A percentile compares a stretch with the other conserved stretches of the same genome.
Conservation (phyloP, 345 rosid genomes). For the Microcos paniculata region DNA sequence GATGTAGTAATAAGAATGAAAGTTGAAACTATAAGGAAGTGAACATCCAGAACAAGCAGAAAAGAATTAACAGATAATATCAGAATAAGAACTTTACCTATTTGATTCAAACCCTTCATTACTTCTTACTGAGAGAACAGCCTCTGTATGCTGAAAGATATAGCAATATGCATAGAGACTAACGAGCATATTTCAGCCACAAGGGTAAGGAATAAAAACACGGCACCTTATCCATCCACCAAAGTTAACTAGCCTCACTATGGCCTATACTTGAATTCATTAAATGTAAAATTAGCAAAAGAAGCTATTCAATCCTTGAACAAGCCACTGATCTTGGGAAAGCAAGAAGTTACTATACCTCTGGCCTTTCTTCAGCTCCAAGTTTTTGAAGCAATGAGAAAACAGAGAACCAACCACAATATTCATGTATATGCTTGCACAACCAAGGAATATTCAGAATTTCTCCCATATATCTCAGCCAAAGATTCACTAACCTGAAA, state of each 20-base stretch:
- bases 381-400: too few species aligned
- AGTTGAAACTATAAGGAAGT: background rate
- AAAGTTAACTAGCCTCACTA: too few species aligned
- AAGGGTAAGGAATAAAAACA: too few species aligned
- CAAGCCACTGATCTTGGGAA: background rate
- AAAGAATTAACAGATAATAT: background rate
- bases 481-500: too few species aligned
- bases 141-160: slow-evolving; percentile 68
- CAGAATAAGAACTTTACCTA: slow-evolving; percentile 43
- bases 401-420: too few species aligned
- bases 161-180: slow-evolving; percentile 23
- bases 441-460: too few species aligned
- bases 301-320: background rate
- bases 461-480: too few species aligned
- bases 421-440: too few species aligned
- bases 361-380: too few species aligned
- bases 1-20: background rate
- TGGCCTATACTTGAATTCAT: background rate
- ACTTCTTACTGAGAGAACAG: slow-evolving; percentile 73
- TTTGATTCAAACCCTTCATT: slow-evolving; percentile 81
- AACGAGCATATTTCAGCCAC: slow-evolving; percentile 3
- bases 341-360: slow-evolving; percentile 9
- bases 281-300: background rate
- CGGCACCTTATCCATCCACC: background rate
- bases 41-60: background rate